Base-by-base conservation (phyloP, 306 rosid species). In the Fragaria iinumae region DNA sequence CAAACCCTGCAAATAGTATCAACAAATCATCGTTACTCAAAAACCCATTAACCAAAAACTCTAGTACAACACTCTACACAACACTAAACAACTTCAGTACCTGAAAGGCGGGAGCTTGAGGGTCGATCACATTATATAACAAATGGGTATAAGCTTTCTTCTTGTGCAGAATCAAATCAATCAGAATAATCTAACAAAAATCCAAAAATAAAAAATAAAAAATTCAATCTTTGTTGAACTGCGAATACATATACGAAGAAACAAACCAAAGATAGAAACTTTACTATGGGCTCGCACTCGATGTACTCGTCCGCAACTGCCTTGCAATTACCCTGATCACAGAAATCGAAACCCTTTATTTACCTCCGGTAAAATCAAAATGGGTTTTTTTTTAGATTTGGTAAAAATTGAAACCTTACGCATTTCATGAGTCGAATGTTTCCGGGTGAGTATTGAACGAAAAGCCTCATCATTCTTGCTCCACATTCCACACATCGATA, bases 401-500 rank as follows among this genome's bases (percentile, higher is more conserved):
- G 38, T n/a, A 5, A 32, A 36, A 36, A 55, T 64, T 21, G 21
- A n/a, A 10, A 47, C 67, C 55, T 69, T 87, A 95, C 97, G 52
- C 98, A 95, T 92, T 95, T 95, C 91, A 92, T 88, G 74, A 95
- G 88, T 20, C 92, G 97, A 69, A 92, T 92, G 80, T 95, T 95
- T 17, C 97, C 97, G 1, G 96, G 93, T 38, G 97, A 92, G 83
- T 92, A 95, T 75, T 92, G 96, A 32, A 95, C 82, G 80, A 88
- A 92, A 71, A 92, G 88, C 41, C 88, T 79, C 71, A 79, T 85
- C 76, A 86, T 86, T 49, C 77, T 52, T 38, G 69, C 85, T 11
- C 90, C 93, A 63, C 98, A 92, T 80, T 87, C 89, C 39, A 95
- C 93, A 73, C 98, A 92, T 80, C 86, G 86, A 76, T 88, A 83